phyloP scores from a whole-genome alignment of 1,284 basidiomycete species.

The Leucoagaricus sp. region DNA sequence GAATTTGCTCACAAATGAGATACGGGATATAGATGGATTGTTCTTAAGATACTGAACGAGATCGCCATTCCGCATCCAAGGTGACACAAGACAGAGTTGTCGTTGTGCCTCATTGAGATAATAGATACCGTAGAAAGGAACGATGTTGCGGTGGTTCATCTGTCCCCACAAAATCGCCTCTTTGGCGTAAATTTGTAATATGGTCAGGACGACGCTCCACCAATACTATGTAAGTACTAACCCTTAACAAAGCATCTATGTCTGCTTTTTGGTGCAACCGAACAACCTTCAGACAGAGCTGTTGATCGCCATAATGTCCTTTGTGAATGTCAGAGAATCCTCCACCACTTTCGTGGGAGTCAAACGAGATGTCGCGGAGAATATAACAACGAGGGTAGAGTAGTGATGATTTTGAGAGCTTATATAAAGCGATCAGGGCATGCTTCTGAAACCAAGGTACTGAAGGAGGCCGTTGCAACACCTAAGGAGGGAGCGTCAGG shows the following conservation, averaged over 20 bases:
- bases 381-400: constrained; percentile 6
- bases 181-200: background rate
- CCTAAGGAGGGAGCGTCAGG: no score
- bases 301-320: constrained; percentile 15
- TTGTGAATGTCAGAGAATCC: constrained; percentile 24
- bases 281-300: constrained; percentile 23
- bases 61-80: constrained; percentile 35
- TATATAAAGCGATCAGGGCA: background rate
- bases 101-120: constrained; percentile 1
- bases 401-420: constrained; percentile 3
- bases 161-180: constrained; percentile 28
- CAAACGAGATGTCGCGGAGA: background rate
- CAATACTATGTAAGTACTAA: constrained; percentile 1
- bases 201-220: no score
- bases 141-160: constrained; percentile 24
- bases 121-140: constrained; percentile 27
- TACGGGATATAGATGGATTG: constrained; percentile 17
- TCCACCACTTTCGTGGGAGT: constrained; percentile 10
- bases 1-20: constrained; percentile 11
- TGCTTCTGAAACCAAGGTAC: background rate
- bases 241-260: constrained; percentile 17
- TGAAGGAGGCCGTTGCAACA: background rate
- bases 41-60: constrained; percentile 23
- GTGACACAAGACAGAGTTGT: constrained; percentile 33
- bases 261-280: constrained; percentile 16